These are phyloP conservation scores for Pyricularia sp. DNA, from an alignment of 2,329 filamentous ascomycete species.

Conservation along the genomic window DNA sequence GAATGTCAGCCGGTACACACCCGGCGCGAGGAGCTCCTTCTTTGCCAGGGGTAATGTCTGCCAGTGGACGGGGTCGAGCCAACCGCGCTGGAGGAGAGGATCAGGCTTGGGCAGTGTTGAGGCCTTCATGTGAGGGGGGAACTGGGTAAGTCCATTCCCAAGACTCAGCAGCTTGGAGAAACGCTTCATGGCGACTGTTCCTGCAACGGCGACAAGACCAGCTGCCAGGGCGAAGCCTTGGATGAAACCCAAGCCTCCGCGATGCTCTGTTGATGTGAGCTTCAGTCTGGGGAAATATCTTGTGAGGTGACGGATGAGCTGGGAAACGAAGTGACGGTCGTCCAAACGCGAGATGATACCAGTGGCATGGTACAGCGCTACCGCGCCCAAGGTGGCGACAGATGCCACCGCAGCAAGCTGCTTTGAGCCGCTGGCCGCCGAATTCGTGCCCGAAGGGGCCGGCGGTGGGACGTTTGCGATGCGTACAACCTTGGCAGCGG, in stretches of 20 bases:
- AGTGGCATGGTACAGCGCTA: neutral
- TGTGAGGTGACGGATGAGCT: constrained; percentile 4
- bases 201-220: constrained; percentile 18
- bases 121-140: constrained; percentile 26
- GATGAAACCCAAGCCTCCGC: constrained; percentile 16
- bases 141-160: constrained; percentile 19
- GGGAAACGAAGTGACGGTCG: neutral
- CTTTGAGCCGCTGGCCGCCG: neutral
- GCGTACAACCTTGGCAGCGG: constrained; percentile 3
- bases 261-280: constrained; percentile 5
- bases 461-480: neutral
- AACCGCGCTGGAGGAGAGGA: constrained; percentile 27
- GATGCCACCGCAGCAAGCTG: neutral
- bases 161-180: constrained; percentile 19
- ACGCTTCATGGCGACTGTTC: constrained; percentile 16
- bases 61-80: constrained; percentile 35
- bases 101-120: constrained; percentile 22
- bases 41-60: constrained; percentile 29
- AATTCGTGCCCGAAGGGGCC: neutral
- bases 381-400: neutral
- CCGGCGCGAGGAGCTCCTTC: constrained; percentile 26
- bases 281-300: constrained; percentile 9
- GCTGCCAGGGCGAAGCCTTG: constrained; percentile 24
- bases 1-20: constrained; percentile 34
- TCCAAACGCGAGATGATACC: neutral